A percentile compares a stretch with the other conserved stretches of the same genome.
These are phyloP conservation scores for Combretum micranthum DNA, from an alignment of 345 rosid species.

Conservation along the genomic window DNA sequence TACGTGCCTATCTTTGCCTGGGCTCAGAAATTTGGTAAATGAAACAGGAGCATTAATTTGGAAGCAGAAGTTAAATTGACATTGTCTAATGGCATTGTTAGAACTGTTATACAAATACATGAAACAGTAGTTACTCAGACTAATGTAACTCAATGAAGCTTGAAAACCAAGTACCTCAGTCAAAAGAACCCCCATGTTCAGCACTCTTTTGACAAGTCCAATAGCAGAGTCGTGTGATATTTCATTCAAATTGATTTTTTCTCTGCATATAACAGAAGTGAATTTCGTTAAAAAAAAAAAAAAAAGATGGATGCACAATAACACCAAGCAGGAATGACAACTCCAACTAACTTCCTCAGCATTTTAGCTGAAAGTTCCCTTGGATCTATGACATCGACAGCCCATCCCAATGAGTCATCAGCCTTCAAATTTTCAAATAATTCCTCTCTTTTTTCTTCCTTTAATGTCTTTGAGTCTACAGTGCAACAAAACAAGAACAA, in stretches of 20 bases:
- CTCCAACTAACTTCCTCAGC: conserved; percentile 61
- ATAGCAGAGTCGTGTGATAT: conserved; percentile 93
- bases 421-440: conserved; percentile 66
- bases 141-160: background rate
- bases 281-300: conserved; percentile 9
- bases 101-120: background rate
- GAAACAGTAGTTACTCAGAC: background rate
- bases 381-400: conserved; percentile 91
- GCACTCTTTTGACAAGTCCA: conserved; percentile 62
- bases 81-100: too few relatives aligned
- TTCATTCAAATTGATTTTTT: conserved; percentile 77
- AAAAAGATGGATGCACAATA: background rate
- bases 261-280: conserved; percentile 31
- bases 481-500: background rate
- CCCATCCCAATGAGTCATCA: conserved; percentile 82
- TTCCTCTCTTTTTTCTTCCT: conserved; percentile 90
- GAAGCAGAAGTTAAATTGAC: too few relatives aligned
- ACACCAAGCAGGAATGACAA: background rate
- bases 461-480: conserved; percentile 88
- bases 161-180: conserved; percentile 51
- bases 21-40: too few relatives aligned
- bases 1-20: too few relatives aligned
- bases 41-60: too few relatives aligned
- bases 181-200: conserved; percentile 71
- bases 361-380: conserved; percentile 88